phyloP scores from a whole-genome alignment of 2,329 filamentous ascomycete species.

The Cadophora gregata region DNA sequence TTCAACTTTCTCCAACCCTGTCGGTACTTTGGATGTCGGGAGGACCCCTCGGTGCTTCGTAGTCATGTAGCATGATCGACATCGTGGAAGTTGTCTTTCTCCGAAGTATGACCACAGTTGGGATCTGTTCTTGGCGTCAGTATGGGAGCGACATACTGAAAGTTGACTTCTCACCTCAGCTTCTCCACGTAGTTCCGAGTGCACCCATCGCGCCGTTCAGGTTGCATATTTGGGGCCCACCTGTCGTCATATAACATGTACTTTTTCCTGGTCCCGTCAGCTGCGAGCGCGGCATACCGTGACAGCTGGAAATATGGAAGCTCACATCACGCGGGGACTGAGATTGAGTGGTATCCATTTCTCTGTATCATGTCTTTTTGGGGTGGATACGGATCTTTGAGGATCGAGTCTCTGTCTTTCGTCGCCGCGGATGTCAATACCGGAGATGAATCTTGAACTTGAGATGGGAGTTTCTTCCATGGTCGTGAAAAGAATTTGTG shows the following conservation, averaged over 20 bases:
- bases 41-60: background rate
- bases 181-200: background rate
- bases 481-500: background rate
- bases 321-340: background rate
- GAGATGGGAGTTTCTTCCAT: background rate
- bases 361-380: background rate
- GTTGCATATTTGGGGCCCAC: conserved; percentile 1
- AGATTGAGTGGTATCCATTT: conserved; percentile 3
- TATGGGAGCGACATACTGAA: too few relatives aligned
- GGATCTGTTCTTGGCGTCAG: background rate
- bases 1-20: background rate
- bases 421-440: background rate
- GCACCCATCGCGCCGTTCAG: background rate
- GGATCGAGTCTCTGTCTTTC: conserved; percentile 1
- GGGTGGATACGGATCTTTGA: conserved; percentile 1
- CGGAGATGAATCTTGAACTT: background rate
- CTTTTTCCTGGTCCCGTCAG: background rate
- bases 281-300: background rate
- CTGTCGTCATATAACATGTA: conserved; percentile 13
- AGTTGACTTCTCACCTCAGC: background rate
- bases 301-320: background rate
- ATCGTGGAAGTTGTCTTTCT: background rate
- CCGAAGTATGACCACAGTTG: conserved; percentile 14
- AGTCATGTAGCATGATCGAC: conserved; percentile 7
- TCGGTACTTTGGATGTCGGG: background rate